These are phyloP conservation scores for Sclerotinia trifoliorum DNA, from an alignment of 2,329 filamentous ascomycete species.

Conservation along the genomic window DNA sequence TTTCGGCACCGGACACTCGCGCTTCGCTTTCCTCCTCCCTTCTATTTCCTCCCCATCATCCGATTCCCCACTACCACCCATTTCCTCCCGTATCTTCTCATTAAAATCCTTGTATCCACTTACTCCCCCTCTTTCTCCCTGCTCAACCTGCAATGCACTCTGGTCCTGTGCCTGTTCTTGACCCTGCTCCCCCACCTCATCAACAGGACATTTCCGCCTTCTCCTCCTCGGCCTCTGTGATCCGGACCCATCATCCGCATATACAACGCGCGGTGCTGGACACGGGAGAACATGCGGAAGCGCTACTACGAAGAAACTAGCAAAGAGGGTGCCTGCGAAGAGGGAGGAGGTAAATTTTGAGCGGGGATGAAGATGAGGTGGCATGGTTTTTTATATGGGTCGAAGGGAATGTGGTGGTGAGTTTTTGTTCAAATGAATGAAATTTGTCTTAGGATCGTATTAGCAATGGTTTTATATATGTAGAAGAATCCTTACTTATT, in stretches of 20 bases:
- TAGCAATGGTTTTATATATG: not conserved
- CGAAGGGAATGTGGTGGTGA: conserved; percentile 26
- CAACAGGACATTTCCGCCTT: conserved; percentile 44
- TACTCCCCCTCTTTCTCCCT: conserved; percentile 1
- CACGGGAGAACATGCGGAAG: conserved; percentile 90
- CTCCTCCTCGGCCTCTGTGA: conserved; percentile 43
- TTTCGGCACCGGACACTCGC: conserved; percentile 92
- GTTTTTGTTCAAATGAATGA: conserved; percentile 22
- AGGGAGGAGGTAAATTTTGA: conserved; percentile 91
- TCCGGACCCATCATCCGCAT: conserved; percentile 59
- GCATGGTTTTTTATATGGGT: conserved; percentile 53
- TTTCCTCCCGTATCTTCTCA: conserved; percentile 37
- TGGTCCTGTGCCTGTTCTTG: conserved; percentile 34
- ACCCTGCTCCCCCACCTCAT: conserved; percentile 7
- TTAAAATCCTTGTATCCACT: conserved; percentile 20
- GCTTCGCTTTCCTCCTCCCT: conserved; percentile 41
- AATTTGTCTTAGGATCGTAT: not conserved
- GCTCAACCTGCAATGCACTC: conserved; percentile 23
- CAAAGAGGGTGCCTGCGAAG: conserved; percentile 87
- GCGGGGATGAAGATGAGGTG: conserved; percentile 83
- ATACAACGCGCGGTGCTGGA: conserved; percentile 72
- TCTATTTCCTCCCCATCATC: conserved; percentile 11
- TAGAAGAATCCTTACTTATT: not conserved
- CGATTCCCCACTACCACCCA: conserved; percentile 37
- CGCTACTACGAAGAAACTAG: conserved; percentile 88